Conservation (phyloP, 768 basidiomycete genomes). For the Erythrobasidium yunnanense region DNA sequence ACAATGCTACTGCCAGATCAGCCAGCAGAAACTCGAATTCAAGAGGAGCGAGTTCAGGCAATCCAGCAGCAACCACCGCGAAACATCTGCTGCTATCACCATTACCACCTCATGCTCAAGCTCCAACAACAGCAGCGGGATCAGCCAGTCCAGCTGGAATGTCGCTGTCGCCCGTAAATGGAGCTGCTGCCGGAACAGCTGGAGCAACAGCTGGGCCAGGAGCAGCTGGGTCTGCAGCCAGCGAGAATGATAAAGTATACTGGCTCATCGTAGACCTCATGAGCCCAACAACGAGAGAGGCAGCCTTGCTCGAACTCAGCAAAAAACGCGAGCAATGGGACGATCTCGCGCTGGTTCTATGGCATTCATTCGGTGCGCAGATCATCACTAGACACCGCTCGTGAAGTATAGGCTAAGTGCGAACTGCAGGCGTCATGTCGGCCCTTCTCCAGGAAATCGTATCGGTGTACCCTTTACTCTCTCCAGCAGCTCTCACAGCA, state of each 20-base stretch:
- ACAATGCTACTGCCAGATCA: too few species aligned
- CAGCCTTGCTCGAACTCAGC: conserved; percentile 83
- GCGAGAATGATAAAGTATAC: conserved; percentile 78
- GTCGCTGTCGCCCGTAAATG: background rate
- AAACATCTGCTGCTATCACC: background rate
- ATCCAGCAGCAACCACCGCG: too few species aligned
- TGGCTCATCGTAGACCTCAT: conserved; percentile 70
- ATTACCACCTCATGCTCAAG: background rate
- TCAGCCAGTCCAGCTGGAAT: background rate
- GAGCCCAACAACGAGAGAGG: conserved; percentile 60
- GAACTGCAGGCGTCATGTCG: conserved; percentile 76
- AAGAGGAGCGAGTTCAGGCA: too few species aligned
- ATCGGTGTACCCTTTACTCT: conserved; percentile 89
- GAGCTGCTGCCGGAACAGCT: background rate
- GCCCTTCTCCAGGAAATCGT: conserved; percentile 94
- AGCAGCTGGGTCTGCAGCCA: background rate
- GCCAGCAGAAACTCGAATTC: too few species aligned
- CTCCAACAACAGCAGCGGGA: conserved; percentile 6
- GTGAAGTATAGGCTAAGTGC: too few species aligned
- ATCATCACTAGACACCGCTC: background rate
- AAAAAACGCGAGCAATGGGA: conserved; percentile 99
- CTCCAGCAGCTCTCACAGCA: conserved; percentile 88
- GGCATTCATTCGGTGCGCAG: conserved; percentile 90
- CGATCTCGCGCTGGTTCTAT: conserved; percentile 89
- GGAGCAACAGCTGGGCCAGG: background rate